Conservation (phyloP, 2,329 filamentous ascomycete species). For the Botrytis porri region DNA sequence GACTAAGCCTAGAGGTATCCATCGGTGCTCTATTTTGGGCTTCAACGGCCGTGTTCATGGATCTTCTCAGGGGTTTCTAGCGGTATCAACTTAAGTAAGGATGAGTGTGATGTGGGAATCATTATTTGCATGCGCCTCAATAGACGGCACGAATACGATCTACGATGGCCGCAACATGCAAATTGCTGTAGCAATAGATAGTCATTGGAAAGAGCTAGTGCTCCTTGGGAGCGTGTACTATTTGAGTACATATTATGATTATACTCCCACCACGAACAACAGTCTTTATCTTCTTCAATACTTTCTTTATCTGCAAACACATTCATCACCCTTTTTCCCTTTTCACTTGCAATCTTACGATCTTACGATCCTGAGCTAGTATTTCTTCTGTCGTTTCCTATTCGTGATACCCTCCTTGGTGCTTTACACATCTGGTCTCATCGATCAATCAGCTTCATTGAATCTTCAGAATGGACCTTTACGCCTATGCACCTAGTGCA, state of each 20-base stretch:
- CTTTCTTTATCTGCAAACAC: background rate
- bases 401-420: background rate
- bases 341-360: background rate
- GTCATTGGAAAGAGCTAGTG: background rate
- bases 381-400: background rate
- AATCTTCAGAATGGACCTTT: background rate
- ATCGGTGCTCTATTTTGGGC: background rate
- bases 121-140: background rate
- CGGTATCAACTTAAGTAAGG: background rate
- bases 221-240: background rate
- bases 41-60: background rate
- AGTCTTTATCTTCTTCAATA: too few species aligned
- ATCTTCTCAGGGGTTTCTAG: background rate
- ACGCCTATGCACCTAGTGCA: background rate
- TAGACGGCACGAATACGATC: background rate
- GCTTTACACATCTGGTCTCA: background rate
- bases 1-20: background rate
- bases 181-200: background rate
- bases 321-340: background rate
- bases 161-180: background rate
- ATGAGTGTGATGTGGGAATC: background rate
- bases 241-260: background rate
- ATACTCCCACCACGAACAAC: background rate
- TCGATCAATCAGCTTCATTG: background rate
- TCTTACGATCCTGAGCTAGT: background rate